These are phyloP conservation scores for Sporisorium graminicola DNA, from an alignment of 1,284 basidiomycete genomes.

Conservation along the genomic window DNA sequence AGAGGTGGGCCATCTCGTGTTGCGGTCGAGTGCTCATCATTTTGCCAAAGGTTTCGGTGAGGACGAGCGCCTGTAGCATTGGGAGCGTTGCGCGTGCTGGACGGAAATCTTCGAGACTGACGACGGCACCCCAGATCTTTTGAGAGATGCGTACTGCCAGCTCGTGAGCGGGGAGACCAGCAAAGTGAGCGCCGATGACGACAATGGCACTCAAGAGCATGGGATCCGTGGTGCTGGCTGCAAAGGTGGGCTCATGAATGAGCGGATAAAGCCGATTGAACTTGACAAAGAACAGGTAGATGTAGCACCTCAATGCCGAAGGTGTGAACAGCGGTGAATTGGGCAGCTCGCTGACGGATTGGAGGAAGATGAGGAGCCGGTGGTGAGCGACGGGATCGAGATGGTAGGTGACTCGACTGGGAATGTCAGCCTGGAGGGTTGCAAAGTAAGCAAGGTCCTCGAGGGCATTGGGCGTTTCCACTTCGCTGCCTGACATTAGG, in stretches of 20 bases:
- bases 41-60: constrained; percentile 59
- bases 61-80: constrained; percentile 58
- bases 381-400: constrained; percentile 49
- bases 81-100: constrained; percentile 57
- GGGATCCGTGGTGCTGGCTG: constrained; percentile 52
- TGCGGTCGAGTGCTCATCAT: constrained; percentile 58
- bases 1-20: constrained; percentile 62
- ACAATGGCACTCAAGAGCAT: constrained; percentile 58
- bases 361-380: constrained; percentile 55
- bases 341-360: constrained; percentile 54
- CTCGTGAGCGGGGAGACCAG: constrained; percentile 52
- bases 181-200: constrained; percentile 58
- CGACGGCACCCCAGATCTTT: constrained; percentile 59
- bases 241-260: constrained; percentile 58
- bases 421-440: constrained; percentile 54
- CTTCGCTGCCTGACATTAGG: constrained; percentile 46
- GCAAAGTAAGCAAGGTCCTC: constrained; percentile 61
- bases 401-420: constrained; percentile 46
- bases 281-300: constrained; percentile 60
- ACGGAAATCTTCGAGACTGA: constrained; percentile 59
- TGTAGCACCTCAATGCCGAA: constrained; percentile 52
- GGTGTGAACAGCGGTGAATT: constrained; percentile 57
- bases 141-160: constrained; percentile 55
- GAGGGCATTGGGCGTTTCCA: constrained; percentile 50
- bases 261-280: constrained; percentile 57